Evolutionary conservation across 2,329 filamentous ascomycete species (phyloP), one percentile per base, ranked within the genome.

Genomic region (Ophiosphaerella narmari): DNA sequence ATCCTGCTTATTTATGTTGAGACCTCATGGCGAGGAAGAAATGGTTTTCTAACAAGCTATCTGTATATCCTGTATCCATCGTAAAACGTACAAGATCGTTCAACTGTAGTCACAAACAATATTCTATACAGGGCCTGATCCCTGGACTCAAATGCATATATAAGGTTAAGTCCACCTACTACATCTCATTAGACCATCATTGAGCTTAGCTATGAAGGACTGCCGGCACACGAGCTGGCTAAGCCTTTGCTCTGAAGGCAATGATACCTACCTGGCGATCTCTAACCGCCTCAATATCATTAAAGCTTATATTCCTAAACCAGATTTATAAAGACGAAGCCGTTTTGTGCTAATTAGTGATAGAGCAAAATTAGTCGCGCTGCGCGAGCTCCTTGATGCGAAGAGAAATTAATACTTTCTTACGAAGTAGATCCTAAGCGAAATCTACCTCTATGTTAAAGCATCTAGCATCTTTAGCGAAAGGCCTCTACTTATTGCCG

Each of bases 151-250:
- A 36, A 7, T 36, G 13, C 9, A 6, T 36, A 36, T 36, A 36
- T 36, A 36, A 36, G 34, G 4, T 36, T 18, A 6, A 36, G 34
- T 36, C 16, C 7, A 18, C 34, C 34, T 36, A 7, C 5, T 18
- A 14, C 13, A 29, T 36, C 34, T 14, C 7, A 36, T 5, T 3
- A 4, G 14, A 40, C 6, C 14, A 40, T 40, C 8, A 23, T 40
- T 21, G 8, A 40, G 5, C 5, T 52, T 48, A 44, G 43, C 43
- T 46, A 66, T 67, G 48, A 62, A 59, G 48, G 43, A 43, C 48
- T 66, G 48, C 46, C 21, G 61, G 39, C 45, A 67, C 49, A 66
- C 47, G 36, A 34, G 60, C 36, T 67, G 40, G 64, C 53, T 67
- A 21, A 62, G 52, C 45, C 50, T 66, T 52, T 51, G 40, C 38